Percentiles rank a stretch among this genome's conserved stretches.
These are phyloP conservation scores for Cytauxzoon felis DNA, from an alignment of 169 alveolate species.

Conservation along the genomic window DNA sequence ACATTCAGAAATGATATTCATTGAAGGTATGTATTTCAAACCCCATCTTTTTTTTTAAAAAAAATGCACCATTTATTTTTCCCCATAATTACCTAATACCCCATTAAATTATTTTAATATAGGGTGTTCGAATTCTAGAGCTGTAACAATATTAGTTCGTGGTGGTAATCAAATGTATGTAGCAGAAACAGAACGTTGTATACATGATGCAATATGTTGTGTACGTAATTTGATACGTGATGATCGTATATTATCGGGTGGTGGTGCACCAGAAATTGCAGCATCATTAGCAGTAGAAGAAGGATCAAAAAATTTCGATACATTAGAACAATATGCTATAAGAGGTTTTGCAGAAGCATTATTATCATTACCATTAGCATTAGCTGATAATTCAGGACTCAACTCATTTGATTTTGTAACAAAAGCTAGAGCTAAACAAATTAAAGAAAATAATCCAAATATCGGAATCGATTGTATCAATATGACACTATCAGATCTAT, in stretches of 20 bases:
- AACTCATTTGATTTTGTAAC: slow-evolving; percentile 91
- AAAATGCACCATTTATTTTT: background rate
- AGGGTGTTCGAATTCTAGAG: slow-evolving; percentile 85
- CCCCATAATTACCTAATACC: background rate
- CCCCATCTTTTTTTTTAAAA: no score
- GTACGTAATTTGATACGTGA: slow-evolving; percentile 88
- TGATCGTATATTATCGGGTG: slow-evolving; percentile 93
- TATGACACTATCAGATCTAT: slow-evolving; percentile 53
- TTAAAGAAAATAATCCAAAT: slow-evolving; percentile 78
- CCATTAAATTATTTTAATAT: background rate
- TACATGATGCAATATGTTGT: slow-evolving; percentile 98
- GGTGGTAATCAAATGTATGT: slow-evolving; percentile 96
- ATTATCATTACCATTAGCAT: slow-evolving; percentile 91
- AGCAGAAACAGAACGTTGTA: slow-evolving; percentile 96
- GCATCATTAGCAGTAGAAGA: slow-evolving; percentile 89
- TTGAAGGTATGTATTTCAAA: slow-evolving; percentile 86
- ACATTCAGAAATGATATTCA: slow-evolving; percentile 89
- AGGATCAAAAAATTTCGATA: slow-evolving; percentile 86
- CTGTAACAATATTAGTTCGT: slow-evolving; percentile 93
- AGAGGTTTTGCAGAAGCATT: slow-evolving; percentile 97
- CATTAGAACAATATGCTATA: slow-evolving; percentile 96
- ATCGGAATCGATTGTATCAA: slow-evolving; percentile 91
- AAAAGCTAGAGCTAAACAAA: slow-evolving; percentile 85
- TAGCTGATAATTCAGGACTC: slow-evolving; percentile 96
- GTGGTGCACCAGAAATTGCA: slow-evolving; percentile 97